Conservation (phyloP, 2,329 filamentous ascomycete species). For the Exophiala viscosa region DNA sequence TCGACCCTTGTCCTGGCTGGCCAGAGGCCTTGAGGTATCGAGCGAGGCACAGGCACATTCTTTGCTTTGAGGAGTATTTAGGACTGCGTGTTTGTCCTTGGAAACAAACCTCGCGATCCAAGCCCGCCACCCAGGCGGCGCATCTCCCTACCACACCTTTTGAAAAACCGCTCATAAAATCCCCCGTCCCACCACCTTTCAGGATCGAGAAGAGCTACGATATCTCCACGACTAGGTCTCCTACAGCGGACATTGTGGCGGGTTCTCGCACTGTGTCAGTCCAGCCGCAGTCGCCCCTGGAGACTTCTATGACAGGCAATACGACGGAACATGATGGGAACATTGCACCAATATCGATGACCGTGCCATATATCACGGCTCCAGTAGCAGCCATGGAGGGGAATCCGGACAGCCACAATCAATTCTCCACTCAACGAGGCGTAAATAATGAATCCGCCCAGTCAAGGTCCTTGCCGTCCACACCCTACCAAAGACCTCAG, state of each 20-base stretch:
- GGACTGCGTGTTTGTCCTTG: no score
- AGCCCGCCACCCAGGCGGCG: no score
- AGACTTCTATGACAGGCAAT: conserved; percentile 20
- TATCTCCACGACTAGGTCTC: no score
- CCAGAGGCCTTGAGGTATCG: not conserved
- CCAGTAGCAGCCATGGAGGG: conserved; percentile 12
- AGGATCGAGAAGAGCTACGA: no score
- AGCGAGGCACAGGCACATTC: not conserved
- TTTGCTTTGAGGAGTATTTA: not conserved
- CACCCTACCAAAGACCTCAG: conserved; percentile 81
- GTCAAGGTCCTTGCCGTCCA: conserved; percentile 89
- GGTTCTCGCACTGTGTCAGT: not conserved
- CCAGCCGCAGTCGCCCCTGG: conserved; percentile 1
- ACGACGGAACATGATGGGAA: conserved; percentile 23
- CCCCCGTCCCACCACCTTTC: no score
- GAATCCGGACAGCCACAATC: not conserved
- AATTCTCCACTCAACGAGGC: not conserved
- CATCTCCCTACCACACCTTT: no score
- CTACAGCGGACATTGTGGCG: not conserved
- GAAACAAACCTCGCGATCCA: no score
- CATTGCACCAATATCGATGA: conserved; percentile 17
- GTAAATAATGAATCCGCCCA: conserved; percentile 39
- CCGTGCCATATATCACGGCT: conserved; percentile 12
- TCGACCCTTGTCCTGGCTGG: conserved; percentile 1
- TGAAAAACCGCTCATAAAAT: no score